phyloP scores from a whole-genome alignment of 192 early-diverging fungal genomes.

The Backusella circina region DNA sequence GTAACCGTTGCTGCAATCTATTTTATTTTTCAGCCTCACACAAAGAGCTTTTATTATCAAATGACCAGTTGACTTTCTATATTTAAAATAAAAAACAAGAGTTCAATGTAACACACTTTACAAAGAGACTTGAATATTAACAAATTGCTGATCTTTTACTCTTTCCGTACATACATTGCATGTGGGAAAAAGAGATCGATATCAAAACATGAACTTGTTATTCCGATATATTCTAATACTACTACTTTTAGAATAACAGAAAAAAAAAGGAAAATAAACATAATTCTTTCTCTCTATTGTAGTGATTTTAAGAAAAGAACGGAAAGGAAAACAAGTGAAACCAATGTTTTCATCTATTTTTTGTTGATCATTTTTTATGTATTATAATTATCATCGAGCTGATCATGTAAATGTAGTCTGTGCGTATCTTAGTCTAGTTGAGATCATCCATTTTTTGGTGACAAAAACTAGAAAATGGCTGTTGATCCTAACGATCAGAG shows the following conservation, averaged over 20 bases:
- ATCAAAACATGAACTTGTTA: not conserved
- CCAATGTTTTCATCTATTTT: not conserved
- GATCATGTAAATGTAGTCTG: conserved; percentile 4
- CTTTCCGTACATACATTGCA: not conserved
- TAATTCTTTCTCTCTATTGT: not conserved
- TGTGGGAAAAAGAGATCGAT: not conserved
- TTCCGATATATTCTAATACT: not conserved
- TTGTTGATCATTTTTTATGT: not conserved
- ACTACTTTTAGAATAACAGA: not conserved
- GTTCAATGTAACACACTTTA: not conserved
- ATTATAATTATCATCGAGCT: not conserved
- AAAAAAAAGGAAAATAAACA: not conserved
- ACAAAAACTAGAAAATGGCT: not conserved
- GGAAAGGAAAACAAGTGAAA: not conserved
- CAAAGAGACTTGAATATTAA: not conserved
- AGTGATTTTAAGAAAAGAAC: not conserved
- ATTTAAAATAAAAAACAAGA: not conserved
- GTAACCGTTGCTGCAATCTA: not conserved
- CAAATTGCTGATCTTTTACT: not conserved
- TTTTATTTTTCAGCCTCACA: not conserved
- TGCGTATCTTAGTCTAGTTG: not conserved
- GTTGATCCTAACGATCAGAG: not conserved
- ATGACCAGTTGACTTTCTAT: not conserved
- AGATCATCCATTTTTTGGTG: not conserved
- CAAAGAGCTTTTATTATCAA: not conserved